These are phyloP conservation scores for Hypoxylon sp. DNA, from an alignment of 2,329 filamentous ascomycete genomes.

Conservation along the genomic window DNA sequence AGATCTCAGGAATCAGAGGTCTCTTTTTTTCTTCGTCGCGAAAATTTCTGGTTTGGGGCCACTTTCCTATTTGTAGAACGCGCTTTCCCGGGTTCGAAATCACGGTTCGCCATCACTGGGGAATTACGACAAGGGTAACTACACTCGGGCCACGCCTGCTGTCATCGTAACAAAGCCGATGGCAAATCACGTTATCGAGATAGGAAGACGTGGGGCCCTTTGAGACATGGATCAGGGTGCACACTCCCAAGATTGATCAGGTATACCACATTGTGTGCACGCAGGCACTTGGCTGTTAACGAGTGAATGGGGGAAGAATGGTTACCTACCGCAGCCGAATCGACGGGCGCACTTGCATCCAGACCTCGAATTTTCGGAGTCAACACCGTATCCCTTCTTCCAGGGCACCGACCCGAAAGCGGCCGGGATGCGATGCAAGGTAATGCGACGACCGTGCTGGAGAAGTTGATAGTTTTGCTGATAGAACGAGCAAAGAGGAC, in stretches of 20 bases:
- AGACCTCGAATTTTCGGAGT: slow-evolving; percentile 2
- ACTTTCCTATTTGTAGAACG: slow-evolving; percentile 62
- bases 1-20: slow-evolving; percentile 56
- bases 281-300: slow-evolving; percentile 1
- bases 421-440: slow-evolving; percentile 14
- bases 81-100: slow-evolving; percentile 52
- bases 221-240: slow-evolving; percentile 39
- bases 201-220: slow-evolving; percentile 41
- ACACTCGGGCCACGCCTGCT: slow-evolving; percentile 36
- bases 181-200: slow-evolving; percentile 44
- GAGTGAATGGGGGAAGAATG: slow-evolving; percentile 15
- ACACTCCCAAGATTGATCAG: slow-evolving; percentile 36
- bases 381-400: slow-evolving; percentile 8
- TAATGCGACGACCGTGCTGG: slow-evolving; percentile 5
- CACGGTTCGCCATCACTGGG: slow-evolving; percentile 49
- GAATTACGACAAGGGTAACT: slow-evolving; percentile 46
- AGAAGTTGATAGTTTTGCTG: slow-evolving; percentile 20
- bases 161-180: slow-evolving; percentile 38
- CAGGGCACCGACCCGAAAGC: background rate
- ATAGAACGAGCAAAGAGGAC: slow-evolving; percentile 25
- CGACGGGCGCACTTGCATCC: slow-evolving; percentile 9
- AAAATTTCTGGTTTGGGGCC: slow-evolving; percentile 59
- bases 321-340: slow-evolving; percentile 23
- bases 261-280: slow-evolving; percentile 34
- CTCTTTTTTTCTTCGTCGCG: slow-evolving; percentile 54